Conservation (phyloP, 345 rosid genomes). For the Hibiscus syriacus region DNA sequence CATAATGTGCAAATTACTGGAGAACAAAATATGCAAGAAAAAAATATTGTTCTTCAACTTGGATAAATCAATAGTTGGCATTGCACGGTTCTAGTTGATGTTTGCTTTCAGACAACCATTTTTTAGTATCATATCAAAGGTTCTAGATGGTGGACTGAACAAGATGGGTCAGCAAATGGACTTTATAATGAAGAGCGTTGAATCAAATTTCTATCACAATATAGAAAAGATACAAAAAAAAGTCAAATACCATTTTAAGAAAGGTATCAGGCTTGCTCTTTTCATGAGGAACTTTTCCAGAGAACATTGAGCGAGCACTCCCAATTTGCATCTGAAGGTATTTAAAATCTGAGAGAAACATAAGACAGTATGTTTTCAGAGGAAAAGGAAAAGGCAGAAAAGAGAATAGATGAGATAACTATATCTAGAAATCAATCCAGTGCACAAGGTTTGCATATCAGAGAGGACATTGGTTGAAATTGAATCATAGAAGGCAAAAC, state of each 20-base stretch:
- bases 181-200: conserved; percentile 4
- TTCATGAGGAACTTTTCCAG: conserved; percentile 46
- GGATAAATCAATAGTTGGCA: background rate
- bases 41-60: background rate
- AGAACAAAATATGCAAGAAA: background rate
- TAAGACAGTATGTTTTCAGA: conserved; percentile 1
- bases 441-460: background rate
- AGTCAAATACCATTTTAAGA: conserved; percentile 66
- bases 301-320: conserved; percentile 65
- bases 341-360: conserved; percentile 36
- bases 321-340: conserved; percentile 33
- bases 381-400: background rate
- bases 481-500: background rate
- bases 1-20: background rate
- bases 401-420: background rate
- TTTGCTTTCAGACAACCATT: background rate
- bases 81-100: background rate
- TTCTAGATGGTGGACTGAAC: background rate
- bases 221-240: background rate
- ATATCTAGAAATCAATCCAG: background rate
- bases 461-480: background rate
- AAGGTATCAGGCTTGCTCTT: conserved; percentile 63
- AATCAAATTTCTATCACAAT: background rate
- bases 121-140: background rate
- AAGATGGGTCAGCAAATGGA: background rate